These are phyloP conservation scores for Pseudopithomyces chartarum DNA, from an alignment of 2,329 filamentous ascomycete genomes.

Conservation along the genomic window DNA sequence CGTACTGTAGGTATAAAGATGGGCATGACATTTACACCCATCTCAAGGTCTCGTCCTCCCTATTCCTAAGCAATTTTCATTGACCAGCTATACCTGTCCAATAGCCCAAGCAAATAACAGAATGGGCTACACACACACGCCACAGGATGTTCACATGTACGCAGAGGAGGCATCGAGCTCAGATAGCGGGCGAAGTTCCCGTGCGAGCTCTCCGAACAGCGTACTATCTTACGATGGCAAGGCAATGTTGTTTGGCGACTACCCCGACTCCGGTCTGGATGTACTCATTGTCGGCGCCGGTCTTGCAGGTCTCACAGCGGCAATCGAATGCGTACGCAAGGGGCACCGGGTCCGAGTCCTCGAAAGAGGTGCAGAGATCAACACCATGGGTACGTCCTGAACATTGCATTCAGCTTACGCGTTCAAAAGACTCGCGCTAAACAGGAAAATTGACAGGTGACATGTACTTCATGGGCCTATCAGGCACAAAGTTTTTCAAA, in stretches of 20 bases:
- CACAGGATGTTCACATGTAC: not conserved
- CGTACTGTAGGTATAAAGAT: not conserved
- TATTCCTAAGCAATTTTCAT: not conserved
- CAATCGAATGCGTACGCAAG: slow-evolving; percentile 32
- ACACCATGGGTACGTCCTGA: slow-evolving; percentile 21
- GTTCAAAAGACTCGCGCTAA: not conserved
- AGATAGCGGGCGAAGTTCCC: not conserved
- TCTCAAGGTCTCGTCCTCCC: too few species aligned
- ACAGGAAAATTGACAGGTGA: slow-evolving; percentile 45
- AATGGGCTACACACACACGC: not conserved
- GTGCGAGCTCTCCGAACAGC: not conserved
- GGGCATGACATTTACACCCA: not conserved
- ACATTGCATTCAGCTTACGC: not conserved
- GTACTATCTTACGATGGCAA: slow-evolving; percentile 3
- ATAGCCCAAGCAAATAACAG: not conserved
- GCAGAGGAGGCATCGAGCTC: not conserved
- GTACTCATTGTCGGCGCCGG: slow-evolving; percentile 32
- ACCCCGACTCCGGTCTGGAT: slow-evolving; percentile 40
- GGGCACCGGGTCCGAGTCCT: slow-evolving; percentile 32
- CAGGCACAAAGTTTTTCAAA: slow-evolving; percentile 55
- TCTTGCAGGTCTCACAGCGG: slow-evolving; percentile 26
- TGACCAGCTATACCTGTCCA: not conserved
- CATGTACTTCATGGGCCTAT: slow-evolving; percentile 61
- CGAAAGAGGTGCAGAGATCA: slow-evolving; percentile 30
- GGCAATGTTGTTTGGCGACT: slow-evolving; percentile 1